Base-by-base conservation (phyloP, 768 basidiomycete genomes). In the Tylopilus sp. region DNA sequence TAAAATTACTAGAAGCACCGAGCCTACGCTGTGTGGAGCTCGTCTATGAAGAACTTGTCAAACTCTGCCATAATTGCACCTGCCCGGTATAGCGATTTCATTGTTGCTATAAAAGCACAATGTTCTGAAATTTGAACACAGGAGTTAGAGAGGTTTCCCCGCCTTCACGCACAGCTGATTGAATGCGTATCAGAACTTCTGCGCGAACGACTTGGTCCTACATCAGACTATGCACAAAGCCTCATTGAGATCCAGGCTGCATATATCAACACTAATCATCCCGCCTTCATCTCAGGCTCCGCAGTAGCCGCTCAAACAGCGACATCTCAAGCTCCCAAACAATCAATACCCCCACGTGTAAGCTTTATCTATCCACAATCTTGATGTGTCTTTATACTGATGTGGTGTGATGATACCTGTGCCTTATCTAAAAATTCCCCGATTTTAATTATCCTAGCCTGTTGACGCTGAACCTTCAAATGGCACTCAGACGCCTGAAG, bases 231-330 rank as follows among this genome's bases (percentile, higher is more conserved):
- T 70, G 88, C 95, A 1, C 89, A 92, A 60, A 94, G 91, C 65
- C 77, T 99, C 63, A 98, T 99, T 62, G 84, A 87, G 62, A 99
- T 99, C 45, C 97, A 99, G 71, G 93, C 93, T 2, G 95, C 97
- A 12, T 99, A 99, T 68, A 98, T 99, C 78, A 99, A 99, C 70
- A 98, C 95, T 52, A 98, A 98, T 69, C 97, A 99, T 68, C 97
- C 97, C 7, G 82, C 90, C 29, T 98, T 98, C 71, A 86, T 95
- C 52, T 78, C 87, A 19, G 88, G 89, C 11, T 89, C 89, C 31
- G 82, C 87, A 38, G 66, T 76, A 11, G 81, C 83, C 53, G 78
- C 83, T 47, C 78, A 82, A 59, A 76, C 82, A 48, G 68, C 73
- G 26, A 66, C 69, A 17, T 56, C 68, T 24, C 64, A 76, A 70